Percentiles rank a stretch among this genome's conserved stretches.
Conservation (phyloP, 192 early-diverging fungal genomes). For the Phlyctochytrium bullatum region DNA sequence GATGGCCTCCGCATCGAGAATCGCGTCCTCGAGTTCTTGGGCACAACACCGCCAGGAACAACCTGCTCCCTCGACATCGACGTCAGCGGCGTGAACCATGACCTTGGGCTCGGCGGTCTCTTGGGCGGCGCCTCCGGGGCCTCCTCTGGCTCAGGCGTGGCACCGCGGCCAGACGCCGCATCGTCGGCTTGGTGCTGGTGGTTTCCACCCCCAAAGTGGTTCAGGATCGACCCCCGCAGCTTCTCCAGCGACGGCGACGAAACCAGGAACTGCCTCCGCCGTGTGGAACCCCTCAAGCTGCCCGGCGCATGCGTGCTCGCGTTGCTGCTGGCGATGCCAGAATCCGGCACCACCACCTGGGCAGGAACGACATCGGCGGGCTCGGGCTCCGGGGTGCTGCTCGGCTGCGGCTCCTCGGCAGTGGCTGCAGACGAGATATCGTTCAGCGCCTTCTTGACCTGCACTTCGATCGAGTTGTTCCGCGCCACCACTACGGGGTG, state of each 20-base stretch:
- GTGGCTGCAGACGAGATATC: neutral
- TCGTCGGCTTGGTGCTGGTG: neutral
- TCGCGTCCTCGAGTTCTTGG: neutral
- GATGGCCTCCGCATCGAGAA: neutral
- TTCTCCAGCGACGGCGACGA: neutral
- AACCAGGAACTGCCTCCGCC: neutral
- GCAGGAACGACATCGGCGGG: neutral
- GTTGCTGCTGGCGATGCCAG: too few relatives aligned
- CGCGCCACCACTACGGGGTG: neutral
- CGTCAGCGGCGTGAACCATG: conserved; percentile 1
- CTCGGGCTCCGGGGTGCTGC: neutral
- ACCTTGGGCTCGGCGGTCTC: neutral
- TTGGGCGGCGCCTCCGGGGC: neutral
- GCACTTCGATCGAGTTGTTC: neutral
- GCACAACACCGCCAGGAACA: neutral
- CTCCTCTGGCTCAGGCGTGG: neutral
- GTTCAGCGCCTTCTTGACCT: neutral
- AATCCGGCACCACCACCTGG: too few relatives aligned
- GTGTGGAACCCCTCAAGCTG: too few relatives aligned
- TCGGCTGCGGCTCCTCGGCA: neutral
- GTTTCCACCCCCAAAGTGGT: neutral
- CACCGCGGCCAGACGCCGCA: too few relatives aligned
- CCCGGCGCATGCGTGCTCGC: too few relatives aligned
- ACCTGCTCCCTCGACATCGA: neutral
- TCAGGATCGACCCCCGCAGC: neutral